Evolutionary conservation across 495 filamentous ascomycete species (phyloP).

Genomic region (Ascobolus immersus): DNA sequence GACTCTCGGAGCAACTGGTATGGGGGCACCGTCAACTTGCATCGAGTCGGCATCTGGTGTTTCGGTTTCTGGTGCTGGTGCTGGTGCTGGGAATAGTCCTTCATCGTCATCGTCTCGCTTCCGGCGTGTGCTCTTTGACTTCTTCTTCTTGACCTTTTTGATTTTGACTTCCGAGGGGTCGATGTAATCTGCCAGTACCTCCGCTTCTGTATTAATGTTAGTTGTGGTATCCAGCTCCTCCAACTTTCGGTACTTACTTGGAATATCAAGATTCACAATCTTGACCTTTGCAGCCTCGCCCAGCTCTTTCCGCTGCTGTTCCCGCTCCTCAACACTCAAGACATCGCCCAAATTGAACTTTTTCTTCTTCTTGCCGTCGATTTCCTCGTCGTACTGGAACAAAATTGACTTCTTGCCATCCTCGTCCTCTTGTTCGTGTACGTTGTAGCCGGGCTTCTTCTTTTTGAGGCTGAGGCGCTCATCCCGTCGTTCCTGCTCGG

Average conservation of each 20-base stretch:
- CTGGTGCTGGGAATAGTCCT: conserved; percentile 20
- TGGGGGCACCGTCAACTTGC: conserved; percentile 42
- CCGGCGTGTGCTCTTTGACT: conserved; percentile 47
- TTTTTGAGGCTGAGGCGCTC: conserved; percentile 72
- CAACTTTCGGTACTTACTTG: conserved; percentile 17
- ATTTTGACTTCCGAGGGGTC: conserved; percentile 66
- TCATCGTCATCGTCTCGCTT: conserved; percentile 50
- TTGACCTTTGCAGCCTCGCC: conserved; percentile 25
- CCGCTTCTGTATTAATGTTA: conserved; percentile 22
- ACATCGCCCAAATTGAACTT: conserved; percentile 54
- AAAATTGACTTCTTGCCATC: conserved; percentile 40
- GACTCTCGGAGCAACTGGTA: conserved; percentile 16
- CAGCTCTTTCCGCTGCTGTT: conserved; percentile 8
- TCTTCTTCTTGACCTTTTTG: conserved; percentile 85
- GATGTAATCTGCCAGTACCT: conserved; percentile 59
- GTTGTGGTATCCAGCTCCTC: conserved; percentile 1
- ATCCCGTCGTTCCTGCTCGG: conserved; percentile 48
- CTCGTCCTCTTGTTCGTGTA: conserved; percentile 39
- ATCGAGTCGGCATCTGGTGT: conserved; percentile 29
- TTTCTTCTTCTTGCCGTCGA: conserved; percentile 56
- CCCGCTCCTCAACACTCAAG: neutral
- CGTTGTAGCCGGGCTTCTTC: conserved; percentile 74
- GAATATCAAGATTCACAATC: conserved; percentile 49
- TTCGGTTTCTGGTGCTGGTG: conserved; percentile 18
- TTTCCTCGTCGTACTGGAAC: conserved; percentile 84